Percentiles rank a stretch among this genome's conserved stretches.
Evolutionary conservation across 225 moss, liverwort and hornwort species (phyloP).

Genomic region (Rhytidiadelphus loreus): DNA sequence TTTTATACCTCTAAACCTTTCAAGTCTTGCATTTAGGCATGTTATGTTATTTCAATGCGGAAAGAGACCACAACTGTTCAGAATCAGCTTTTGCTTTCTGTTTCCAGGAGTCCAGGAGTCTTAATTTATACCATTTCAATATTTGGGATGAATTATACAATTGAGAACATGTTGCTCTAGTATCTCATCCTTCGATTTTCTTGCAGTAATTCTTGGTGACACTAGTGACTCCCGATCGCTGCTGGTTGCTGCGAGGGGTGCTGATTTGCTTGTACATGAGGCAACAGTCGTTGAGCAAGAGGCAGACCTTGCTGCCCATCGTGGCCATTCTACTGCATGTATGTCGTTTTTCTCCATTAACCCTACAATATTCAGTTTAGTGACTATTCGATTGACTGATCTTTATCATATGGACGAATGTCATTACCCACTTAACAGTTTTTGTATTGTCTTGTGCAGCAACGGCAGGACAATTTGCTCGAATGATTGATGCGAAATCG

Average conservation of each 20-base stretch:
- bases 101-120: neutral
- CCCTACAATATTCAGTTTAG: neutral
- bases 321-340: constrained; percentile 95
- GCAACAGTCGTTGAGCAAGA: constrained; percentile 80
- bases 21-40: neutral
- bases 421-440: neutral
- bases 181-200: neutral
- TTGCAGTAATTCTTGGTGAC: constrained; percentile 87
- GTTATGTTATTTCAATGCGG: neutral
- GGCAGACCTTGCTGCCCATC: constrained; percentile 54
- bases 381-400: neutral
- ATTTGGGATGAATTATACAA: neutral
- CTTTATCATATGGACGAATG: neutral
- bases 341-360: neutral
- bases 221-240: constrained; percentile 77
- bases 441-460: constrained; percentile 23
- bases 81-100: neutral
- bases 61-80: neutral
- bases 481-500: constrained; percentile 57
- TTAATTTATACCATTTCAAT: neutral
- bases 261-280: constrained; percentile 87
- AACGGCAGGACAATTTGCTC: constrained; percentile 85
- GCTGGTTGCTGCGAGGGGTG: constrained; percentile 62
- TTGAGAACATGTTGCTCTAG: neutral
- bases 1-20: neutral